Conservation (phyloP, 306 rosid genomes). For the Acacia crassicarpa region DNA sequence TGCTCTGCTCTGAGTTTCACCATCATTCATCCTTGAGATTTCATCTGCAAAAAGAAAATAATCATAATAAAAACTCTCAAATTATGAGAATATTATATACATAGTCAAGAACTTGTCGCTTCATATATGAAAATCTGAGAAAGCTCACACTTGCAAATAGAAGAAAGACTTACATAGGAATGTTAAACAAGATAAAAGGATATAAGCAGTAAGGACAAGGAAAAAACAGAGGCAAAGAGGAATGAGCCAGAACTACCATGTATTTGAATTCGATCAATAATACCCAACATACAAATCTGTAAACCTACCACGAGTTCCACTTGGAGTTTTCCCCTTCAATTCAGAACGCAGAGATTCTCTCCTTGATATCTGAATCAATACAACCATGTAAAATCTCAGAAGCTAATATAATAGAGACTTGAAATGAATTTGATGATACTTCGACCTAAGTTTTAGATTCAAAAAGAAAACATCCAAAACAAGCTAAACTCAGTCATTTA, state of each 20-base stretch:
- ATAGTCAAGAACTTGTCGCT: slow-evolving; percentile 3
- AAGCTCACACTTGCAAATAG: neutral
- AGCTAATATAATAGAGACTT: neutral
- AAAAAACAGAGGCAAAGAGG: neutral
- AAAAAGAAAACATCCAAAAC: neutral
- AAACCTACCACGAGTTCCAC: slow-evolving; percentile 45
- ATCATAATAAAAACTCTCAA: neutral
- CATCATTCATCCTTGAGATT: slow-evolving; percentile 35
- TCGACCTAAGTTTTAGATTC: neutral
- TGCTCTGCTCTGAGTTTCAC: slow-evolving; percentile 43
- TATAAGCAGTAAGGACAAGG: neutral
- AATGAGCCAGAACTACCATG: neutral
- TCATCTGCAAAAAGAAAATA: slow-evolving; percentile 40
- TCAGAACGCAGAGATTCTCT: slow-evolving; percentile 64
- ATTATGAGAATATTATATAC: neutral
- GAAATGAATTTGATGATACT: neutral
- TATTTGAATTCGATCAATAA: slow-evolving; percentile 12
- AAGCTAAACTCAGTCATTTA: neutral
- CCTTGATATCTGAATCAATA: slow-evolving; percentile 53
- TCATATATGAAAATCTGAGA: neutral
- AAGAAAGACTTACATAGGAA: neutral
- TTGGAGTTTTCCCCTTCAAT: slow-evolving; percentile 37
- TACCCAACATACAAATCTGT: neutral
- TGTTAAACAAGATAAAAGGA: neutral
- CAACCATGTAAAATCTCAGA: slow-evolving; percentile 24